phyloP scores from a whole-genome alignment of 345 rosid genomes.

The Rhizophora mangle region DNA sequence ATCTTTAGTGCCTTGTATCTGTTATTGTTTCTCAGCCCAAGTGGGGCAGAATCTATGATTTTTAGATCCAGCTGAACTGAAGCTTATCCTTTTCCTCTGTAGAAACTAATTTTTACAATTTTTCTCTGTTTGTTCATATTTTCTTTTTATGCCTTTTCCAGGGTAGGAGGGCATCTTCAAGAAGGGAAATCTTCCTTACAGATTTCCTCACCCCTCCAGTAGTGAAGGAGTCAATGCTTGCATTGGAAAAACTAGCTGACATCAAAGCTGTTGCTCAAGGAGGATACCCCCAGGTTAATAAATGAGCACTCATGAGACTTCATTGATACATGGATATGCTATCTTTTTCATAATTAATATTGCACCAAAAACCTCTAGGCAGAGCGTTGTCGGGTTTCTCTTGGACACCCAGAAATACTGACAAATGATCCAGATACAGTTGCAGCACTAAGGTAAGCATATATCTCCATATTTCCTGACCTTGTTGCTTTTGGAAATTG shows the following conservation, averaged over 20 bases:
- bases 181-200: conserved; percentile 66
- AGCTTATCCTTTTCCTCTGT: not conserved
- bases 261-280: conserved; percentile 68
- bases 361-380: conserved; percentile 51
- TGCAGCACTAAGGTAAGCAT: conserved; percentile 61
- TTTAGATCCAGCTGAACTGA: not conserved
- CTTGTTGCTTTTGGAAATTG: too few species aligned
- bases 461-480: too few species aligned
- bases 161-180: conserved; percentile 69
- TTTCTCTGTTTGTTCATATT: not conserved
- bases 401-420: conserved; percentile 68
- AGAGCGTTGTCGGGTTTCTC: conserved; percentile 81
- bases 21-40: not conserved
- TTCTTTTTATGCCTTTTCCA: conserved; percentile 14
- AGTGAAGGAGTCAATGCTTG: conserved; percentile 59
- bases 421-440: conserved; percentile 63
- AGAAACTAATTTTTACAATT: not conserved
- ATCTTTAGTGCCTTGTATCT: not conserved
- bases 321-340: not conserved
- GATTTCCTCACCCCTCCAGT: conserved; percentile 89
- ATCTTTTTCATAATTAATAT: not conserved
- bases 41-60: not conserved
- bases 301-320: conserved; percentile 9
- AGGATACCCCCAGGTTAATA: conserved; percentile 81
- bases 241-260: conserved; percentile 60